Base-by-base conservation (phyloP, 2,329 filamentous ascomycete species). In the Hypomyces rosellus region DNA sequence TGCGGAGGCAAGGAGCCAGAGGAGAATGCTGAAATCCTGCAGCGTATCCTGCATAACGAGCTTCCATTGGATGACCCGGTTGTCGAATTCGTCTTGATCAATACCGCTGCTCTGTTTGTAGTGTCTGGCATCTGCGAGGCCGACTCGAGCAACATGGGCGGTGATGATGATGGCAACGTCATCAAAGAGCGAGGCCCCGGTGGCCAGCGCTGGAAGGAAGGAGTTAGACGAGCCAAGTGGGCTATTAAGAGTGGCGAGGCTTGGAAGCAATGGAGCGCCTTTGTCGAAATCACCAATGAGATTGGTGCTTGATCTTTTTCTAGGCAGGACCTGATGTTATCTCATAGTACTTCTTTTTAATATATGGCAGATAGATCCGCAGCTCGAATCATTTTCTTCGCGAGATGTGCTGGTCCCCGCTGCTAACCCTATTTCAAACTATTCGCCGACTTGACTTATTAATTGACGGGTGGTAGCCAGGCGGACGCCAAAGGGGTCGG, bases 161-260 rank as follows among this genome's bases (percentile, higher is more conserved):
- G 77, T 43, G 88, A 85, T 1, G 89, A 95, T 60, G 87, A 92
- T 61, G 88, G 89, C 0, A 76, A 84, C 39, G 89, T 96, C 43
- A 80, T 95, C 55, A 81, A 73, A 14, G 91, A 97, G 65, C 76
- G 86, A 44, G 92, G 93, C 0, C 91, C 91, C 5, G 91, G 86
- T 11, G 88, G 88, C 13, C 82, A 88, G 51, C 80, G 92, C 62
- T 99, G 93, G 93, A 99, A 95, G 73, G 92, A 96, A 65, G 93
- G 92, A 47, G 81, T 96, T 13, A 77, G 92, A 60, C 80, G 89
- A 64, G 93, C 93, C 14, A 82, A 86, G 60, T 95, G 89, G 88
- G 89, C 89, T 11, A 80, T 99, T 44, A 81, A 84, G 69, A 96
- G 89, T 66, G 90, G 92, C 43, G 83, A 85, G 65, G 89, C 92